Evolutionary conservation across 2,329 filamentous ascomycete genomes (phyloP), one percentile per base, ranked within the genome.

Genomic region (Colletotrichum sublineola): DNA sequence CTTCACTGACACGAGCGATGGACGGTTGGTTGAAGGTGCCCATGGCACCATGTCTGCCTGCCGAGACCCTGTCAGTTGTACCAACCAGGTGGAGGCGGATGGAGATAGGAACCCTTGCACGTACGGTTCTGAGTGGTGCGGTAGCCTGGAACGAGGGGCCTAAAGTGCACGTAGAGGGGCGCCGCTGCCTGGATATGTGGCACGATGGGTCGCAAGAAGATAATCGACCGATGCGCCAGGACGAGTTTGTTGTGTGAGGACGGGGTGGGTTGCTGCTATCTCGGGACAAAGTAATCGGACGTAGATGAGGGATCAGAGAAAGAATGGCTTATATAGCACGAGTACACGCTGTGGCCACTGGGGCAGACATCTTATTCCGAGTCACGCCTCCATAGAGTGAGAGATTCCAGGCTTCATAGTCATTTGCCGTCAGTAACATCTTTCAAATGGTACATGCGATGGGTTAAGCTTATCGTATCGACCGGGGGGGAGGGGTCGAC

Each of bases 1-100:
- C 7, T 24, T 42, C 42, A 38, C 18, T 42, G 46, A 46, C 57
- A 48, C 29, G 42, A 61, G 7, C 15, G 57, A 48, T 36, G 57
- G 58, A 62, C 29, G 15, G 44, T 31, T 14, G n/a, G 12, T 18
- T 15, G 38, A 60, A n/a, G 29, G n/a, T 48, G n/a, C 36, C 58
- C 1, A 18, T 33, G 40, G 40, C 24, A 18, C 42, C 58, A 14
- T 62, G 36, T 62, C 58, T 62, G 58, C 58, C 58, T 62, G 42
- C 29, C 48, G 20, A 5, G 8, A 15, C 42, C 58, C 58, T 46
- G 42, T 62, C 20, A 29, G n/a, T 29, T 9, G 24, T 46, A 42
- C 58, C 42, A 18, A 36, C 48, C n/a, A 33, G 20, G 20, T 11
- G 40, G 18, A 48, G 18, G 58, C 36, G 9, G n/a, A 36, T 24